phyloP scores from a whole-genome alignment of 768 basidiomycete genomes.

The Pleurotus sapidus region DNA sequence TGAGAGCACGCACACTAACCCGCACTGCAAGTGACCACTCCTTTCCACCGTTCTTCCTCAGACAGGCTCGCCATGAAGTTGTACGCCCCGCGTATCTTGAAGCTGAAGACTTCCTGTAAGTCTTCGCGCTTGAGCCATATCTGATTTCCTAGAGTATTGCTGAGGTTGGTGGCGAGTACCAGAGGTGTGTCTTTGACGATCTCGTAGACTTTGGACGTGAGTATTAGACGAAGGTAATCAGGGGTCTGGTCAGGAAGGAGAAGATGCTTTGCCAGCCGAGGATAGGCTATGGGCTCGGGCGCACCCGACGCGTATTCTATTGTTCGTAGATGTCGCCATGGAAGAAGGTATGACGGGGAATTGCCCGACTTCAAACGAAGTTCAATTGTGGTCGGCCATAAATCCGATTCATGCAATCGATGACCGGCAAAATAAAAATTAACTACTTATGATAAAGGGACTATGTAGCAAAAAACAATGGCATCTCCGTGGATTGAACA shows the following conservation, averaged over 20 bases:
- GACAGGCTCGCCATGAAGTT: constrained; percentile 93
- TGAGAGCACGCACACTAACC: constrained; percentile 72
- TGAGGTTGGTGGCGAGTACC: constrained; percentile 82
- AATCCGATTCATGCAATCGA: too few species aligned
- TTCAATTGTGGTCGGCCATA: too few species aligned
- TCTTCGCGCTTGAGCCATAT: constrained; percentile 98
- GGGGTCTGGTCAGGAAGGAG: constrained; percentile 65
- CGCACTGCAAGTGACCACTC: constrained; percentile 96
- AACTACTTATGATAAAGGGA: neutral
- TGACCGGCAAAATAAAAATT: too few species aligned
- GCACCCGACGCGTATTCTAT: constrained; percentile 69
- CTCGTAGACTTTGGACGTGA: constrained; percentile 90
- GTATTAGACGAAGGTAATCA: constrained; percentile 85
- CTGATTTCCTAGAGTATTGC: constrained; percentile 83
- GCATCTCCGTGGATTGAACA: constrained; percentile 80
- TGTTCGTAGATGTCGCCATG: constrained; percentile 50
- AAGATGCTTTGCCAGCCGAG: constrained; percentile 66
- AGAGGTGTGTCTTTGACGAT: constrained; percentile 89
- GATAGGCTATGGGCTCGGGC: constrained; percentile 64
- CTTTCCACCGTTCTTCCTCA: constrained; percentile 93
- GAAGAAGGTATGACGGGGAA: neutral
- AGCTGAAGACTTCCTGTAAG: constrained; percentile 95
- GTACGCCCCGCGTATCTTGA: constrained; percentile 98
- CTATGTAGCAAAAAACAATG: constrained; percentile 31
- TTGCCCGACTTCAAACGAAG: too few species aligned